Evolutionary conservation across 2,329 filamentous ascomycete genomes (phyloP).

Genomic region (Pyrenochaeta sp.): DNA sequence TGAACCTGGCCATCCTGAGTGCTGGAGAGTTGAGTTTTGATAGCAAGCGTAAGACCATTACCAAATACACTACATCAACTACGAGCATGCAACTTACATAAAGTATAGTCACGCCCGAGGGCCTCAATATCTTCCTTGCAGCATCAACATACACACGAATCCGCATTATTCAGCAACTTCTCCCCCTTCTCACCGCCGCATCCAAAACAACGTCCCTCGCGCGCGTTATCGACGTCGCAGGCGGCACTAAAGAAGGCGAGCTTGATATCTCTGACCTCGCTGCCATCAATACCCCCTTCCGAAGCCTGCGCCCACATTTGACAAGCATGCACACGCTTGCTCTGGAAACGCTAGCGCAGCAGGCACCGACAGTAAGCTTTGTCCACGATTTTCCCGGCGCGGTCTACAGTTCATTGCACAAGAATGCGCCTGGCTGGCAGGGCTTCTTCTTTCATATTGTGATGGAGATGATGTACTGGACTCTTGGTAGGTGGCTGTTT

Average conservation of each 20-base stretch:
- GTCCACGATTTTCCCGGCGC: constrained; percentile 34
- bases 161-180: constrained; percentile 48
- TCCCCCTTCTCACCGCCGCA: constrained; percentile 43
- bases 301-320: constrained; percentile 26
- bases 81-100: background rate
- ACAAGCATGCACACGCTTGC: constrained; percentile 36
- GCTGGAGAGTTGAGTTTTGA: constrained; percentile 47
- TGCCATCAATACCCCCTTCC: constrained; percentile 31
- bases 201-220: constrained; percentile 24
- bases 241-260: constrained; percentile 24
- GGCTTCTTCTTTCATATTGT: constrained; percentile 1
- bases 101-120: constrained; percentile 36
- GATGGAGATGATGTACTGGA: constrained; percentile 15
- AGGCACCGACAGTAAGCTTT: constrained; percentile 29
- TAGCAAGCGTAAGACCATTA: background rate
- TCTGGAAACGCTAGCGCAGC: constrained; percentile 26
- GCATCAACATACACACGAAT: constrained; percentile 45
- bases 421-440: constrained; percentile 6
- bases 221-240: constrained; percentile 36
- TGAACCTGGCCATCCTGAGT: constrained; percentile 65
- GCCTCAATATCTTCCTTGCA: constrained; percentile 39
- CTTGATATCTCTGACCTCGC: constrained; percentile 19
- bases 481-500: constrained; percentile 15
- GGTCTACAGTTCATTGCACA: constrained; percentile 26
- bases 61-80: background rate